Evolutionary conservation across 2,329 filamentous ascomycete genomes (phyloP).

Genomic region (Incumbomyces delicatus): DNA sequence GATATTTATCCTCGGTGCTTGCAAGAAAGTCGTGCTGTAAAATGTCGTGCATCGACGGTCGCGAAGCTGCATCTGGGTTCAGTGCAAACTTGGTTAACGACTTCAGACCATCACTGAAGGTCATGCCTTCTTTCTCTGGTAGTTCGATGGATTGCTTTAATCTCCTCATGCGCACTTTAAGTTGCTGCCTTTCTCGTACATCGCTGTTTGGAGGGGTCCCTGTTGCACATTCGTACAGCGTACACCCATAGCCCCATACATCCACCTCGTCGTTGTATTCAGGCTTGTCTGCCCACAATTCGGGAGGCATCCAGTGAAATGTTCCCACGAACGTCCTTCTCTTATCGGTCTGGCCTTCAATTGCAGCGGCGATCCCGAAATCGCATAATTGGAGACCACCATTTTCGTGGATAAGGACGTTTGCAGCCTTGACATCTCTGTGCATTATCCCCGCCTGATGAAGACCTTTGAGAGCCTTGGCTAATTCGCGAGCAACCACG

Average conservation of each 20-base stretch:
- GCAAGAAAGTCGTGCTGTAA: conserved; percentile 37
- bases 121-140: conserved; percentile 28
- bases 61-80: conserved; percentile 32
- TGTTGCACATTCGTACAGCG: conserved; percentile 40
- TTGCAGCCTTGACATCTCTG: conserved; percentile 57
- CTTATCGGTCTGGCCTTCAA: conserved; percentile 51
- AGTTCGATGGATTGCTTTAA: conserved; percentile 34
- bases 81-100: conserved; percentile 36
- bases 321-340: conserved; percentile 57
- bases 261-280: conserved; percentile 42
- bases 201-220: conserved; percentile 41
- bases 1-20: conserved; percentile 33
- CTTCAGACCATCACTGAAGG: conserved; percentile 36
- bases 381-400: conserved; percentile 55
- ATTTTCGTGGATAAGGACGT: conserved; percentile 54
- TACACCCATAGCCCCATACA: conserved; percentile 43
- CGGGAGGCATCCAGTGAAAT: conserved; percentile 57
- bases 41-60: conserved; percentile 39
- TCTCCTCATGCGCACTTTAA: conserved; percentile 32
- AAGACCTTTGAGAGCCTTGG: conserved; percentile 50
- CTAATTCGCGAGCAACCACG: conserved; percentile 54
- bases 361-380: conserved; percentile 55
- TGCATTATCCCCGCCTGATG: conserved; percentile 58
- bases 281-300: conserved; percentile 41
- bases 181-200: conserved; percentile 29